These are phyloP conservation scores for Gastrolobium bilobum DNA, from an alignment of 306 rosid genomes.

Conservation along the genomic window DNA sequence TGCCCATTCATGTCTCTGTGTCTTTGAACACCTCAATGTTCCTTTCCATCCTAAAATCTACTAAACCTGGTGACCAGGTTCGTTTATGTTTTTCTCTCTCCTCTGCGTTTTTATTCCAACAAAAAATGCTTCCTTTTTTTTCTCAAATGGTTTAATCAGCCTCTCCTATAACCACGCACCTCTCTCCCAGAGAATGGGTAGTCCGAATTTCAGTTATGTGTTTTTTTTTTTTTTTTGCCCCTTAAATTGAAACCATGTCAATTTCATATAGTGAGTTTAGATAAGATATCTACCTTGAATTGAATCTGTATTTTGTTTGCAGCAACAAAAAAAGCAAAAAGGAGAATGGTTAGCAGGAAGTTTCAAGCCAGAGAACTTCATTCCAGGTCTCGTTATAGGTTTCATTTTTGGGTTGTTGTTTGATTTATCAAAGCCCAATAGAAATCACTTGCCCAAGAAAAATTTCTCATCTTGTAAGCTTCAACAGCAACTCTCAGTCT, in stretches of 20 bases:
- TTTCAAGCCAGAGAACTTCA: conserved; percentile 86
- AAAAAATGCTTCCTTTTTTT: background rate
- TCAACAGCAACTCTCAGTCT: conserved; percentile 55
- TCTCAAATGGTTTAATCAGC: conserved; percentile 16
- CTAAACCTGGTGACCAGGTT: conserved; percentile 62
- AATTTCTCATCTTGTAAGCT: conserved; percentile 54
- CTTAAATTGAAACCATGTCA: background rate
- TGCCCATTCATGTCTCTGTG: background rate
- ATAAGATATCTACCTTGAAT: background rate
- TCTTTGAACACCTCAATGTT: conserved; percentile 50
- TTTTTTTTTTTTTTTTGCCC: background rate
- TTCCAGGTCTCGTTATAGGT: conserved; percentile 93
- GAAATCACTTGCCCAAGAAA: conserved; percentile 52
- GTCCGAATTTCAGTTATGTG: conserved; percentile 14
- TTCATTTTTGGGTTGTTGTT: conserved; percentile 79
- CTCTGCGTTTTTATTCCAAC: background rate
- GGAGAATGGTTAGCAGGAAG: conserved; percentile 71
- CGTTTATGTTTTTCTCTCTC: background rate
- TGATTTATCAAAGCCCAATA: conserved; percentile 71
- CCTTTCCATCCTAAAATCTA: conserved; percentile 51
- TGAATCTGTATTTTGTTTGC: conserved; percentile 10
- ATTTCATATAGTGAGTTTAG: background rate
- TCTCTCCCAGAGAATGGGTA: conserved; percentile 27
- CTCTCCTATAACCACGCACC: conserved; percentile 1
- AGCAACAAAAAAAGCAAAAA: conserved; percentile 63